Evolutionary conservation across 768 basidiomycete genomes (phyloP), one percentile per base, ranked within the genome.

Genomic region (Coprinopsis sp.): DNA sequence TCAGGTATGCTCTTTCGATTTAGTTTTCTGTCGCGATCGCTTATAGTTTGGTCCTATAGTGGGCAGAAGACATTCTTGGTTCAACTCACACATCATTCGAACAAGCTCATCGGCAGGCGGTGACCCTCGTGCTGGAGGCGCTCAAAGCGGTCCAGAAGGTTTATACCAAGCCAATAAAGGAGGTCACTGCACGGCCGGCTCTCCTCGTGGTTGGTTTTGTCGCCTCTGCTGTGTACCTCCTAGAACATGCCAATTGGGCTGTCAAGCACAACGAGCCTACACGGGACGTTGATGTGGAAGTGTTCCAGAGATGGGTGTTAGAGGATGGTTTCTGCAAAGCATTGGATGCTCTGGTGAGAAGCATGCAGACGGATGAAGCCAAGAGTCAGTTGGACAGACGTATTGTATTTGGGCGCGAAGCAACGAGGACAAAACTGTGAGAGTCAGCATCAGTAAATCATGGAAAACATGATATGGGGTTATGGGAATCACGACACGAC

Each of bases 161-260:
- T 1, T 79, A 80, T 50, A 56, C 57, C 21, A 54, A 58, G 3
- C 70, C 72, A 2, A 62, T 73, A 10, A 62, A 73, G 0, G 70
- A 77, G 7, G 63, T 83, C 1, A 56, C 82, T 14, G 69, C 78
- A 0, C 77, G 79, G 3, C 76, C 81, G 0, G 74, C 79, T 2
- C 65, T 90, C 21, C 71, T 80, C 53, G 66, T 86, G 3, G 65
- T 81, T 25, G 82, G 79, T 1, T 70, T 76, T 36, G 52, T 78
- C 24, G 67, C 82, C 0, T 76, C 82, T 1, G 67, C 72, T 7
- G 44, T 74, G 1, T 78, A 76, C 57, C 72, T 88, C 22, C 67
- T 89, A 10, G 85, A 89, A 58, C 86, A 90, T 37, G 77, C 81
- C 0, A 59, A 76, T 10, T 89, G 85, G 86, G 71, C 80, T 1